Base-by-base conservation (phyloP, 495 filamentous ascomycete genomes). In the Penicillium taxi region DNA sequence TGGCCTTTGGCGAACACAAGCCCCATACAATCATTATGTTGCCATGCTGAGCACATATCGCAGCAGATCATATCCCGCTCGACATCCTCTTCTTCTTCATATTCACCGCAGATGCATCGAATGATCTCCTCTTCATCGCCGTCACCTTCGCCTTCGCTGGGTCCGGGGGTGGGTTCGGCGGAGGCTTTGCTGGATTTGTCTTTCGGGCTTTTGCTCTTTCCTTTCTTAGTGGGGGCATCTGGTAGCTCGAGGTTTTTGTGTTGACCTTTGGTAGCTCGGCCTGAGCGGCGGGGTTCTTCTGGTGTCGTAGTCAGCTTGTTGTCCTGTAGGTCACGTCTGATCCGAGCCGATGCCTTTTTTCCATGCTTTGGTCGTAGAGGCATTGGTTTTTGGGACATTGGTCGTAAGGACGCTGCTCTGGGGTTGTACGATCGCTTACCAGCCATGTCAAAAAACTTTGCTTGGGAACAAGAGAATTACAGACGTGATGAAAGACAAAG, bases 21-120 rank as follows among this genome's bases (percentile, higher is more conserved):
- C 18, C 84, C 87, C 77, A 98, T 87, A 56, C 91, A 98, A 45
- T 88, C 78, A 51, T 93, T 94, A 56, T 98, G 91, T 59, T 98
- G 91, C 91, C 91, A 98, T 30, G 81, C 87, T 18, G 77, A 75
- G 52, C 91, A 98, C 22, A 68, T 73, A 51, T 98, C 91, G 63
- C 91, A 98, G 48, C 82, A 81, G 50, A 96, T 93, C 57, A 93
- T 88, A 49, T 87, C 78, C 23, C 80, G 74, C 31, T 84, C 80
- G 41, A 84, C 78, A 48, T 83, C 84, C 43, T 81, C 80, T 42
- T 89, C 82, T 46, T 93, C 86, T 45, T 85, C 81, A 32, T 78
- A 80, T 41, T 86, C 80, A 45, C 91, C 90, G 54, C 91, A 98
- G 35, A 94, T 83, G 58, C 91, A 98, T 40, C 91, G 80, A 39